Conservation (phyloP, 139 green algal species). For the Haematococcus lacustris region DNA sequence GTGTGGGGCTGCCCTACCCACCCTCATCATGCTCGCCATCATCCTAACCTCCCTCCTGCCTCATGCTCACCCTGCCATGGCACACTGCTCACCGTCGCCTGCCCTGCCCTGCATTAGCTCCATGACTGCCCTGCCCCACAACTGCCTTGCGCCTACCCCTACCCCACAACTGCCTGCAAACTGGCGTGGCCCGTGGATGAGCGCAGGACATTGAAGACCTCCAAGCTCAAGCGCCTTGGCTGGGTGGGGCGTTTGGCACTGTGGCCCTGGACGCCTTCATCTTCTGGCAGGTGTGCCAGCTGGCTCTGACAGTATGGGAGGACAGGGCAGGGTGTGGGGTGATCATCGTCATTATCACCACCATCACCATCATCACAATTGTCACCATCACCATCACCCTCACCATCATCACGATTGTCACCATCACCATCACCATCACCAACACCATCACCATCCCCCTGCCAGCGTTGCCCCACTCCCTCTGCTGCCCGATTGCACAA, state of each 20-base stretch:
- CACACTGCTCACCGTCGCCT: no score
- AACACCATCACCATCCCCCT: no score
- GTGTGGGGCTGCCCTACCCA: not conserved
- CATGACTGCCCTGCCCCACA: not conserved
- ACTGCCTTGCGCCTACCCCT: no score
- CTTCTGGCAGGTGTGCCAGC: constrained; percentile 52
- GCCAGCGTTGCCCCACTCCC: no score
- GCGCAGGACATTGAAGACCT: constrained; percentile 26
- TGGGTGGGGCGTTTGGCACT: constrained; percentile 76
- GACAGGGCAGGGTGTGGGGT: no score
- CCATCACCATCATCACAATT: no score
- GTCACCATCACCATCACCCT: no score
- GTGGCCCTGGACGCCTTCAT: constrained; percentile 75
- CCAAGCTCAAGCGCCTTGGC: constrained; percentile 66
- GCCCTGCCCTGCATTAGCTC: not conserved
- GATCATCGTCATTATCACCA: no score
- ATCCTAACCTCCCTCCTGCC: not conserved
- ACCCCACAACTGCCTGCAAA: not conserved
- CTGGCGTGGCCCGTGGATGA: not conserved
- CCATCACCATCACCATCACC: no score
- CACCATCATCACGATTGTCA: no score
- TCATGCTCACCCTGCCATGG: not conserved
- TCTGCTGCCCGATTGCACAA: no score
- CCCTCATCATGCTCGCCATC: not conserved
- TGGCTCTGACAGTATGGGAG: no score